A percentile compares a stretch with the other conserved stretches of the same genome.
These are phyloP conservation scores for Paramarasmius palmivorus DNA, from an alignment of 1,284 basidiomycete genomes.

Conservation along the genomic window DNA sequence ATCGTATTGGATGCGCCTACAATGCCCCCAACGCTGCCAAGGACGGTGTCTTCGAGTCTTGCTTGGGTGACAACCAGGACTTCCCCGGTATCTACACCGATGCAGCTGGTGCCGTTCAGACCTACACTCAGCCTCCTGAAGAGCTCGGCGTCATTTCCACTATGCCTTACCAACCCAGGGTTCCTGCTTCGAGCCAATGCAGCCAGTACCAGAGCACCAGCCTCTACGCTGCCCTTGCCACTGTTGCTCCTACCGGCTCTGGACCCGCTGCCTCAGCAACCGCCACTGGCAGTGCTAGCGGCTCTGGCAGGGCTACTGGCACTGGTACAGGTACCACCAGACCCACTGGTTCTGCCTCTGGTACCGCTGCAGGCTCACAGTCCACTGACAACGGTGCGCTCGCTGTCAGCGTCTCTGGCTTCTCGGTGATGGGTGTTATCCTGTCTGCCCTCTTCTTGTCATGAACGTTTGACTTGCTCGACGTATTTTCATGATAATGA, in stretches of 20 bases:
- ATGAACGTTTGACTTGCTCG: slow-evolving; percentile 18
- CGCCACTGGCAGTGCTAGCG: slow-evolving; percentile 32
- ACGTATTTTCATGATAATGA: too few species aligned
- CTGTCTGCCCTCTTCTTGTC: slow-evolving; percentile 65
- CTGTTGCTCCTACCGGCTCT: slow-evolving; percentile 27
- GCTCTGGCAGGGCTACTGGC: background rate
- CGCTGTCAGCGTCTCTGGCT: background rate
- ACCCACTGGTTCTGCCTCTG: background rate
- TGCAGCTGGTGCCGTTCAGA: slow-evolving; percentile 40
- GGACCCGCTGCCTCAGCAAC: slow-evolving; percentile 15
- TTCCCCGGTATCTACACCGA: slow-evolving; percentile 53
- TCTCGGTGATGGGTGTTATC: slow-evolving; percentile 42
- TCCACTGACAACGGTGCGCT: background rate
- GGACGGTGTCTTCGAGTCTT: slow-evolving; percentile 57
- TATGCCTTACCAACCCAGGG: slow-evolving; percentile 59
- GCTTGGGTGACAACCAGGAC: slow-evolving; percentile 64
- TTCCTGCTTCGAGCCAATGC: slow-evolving; percentile 65
- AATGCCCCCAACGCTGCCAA: slow-evolving; percentile 67
- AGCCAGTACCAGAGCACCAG: slow-evolving; percentile 47
- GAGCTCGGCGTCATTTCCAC: slow-evolving; percentile 52
- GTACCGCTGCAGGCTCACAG: background rate
- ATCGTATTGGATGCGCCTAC: slow-evolving; percentile 69
- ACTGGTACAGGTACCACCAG: background rate
- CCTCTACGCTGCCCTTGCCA: slow-evolving; percentile 43
- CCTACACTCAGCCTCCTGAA: slow-evolving; percentile 62